phyloP scores from a whole-genome alignment of 768 basidiomycete species.

The Mycena epipterygia region DNA sequence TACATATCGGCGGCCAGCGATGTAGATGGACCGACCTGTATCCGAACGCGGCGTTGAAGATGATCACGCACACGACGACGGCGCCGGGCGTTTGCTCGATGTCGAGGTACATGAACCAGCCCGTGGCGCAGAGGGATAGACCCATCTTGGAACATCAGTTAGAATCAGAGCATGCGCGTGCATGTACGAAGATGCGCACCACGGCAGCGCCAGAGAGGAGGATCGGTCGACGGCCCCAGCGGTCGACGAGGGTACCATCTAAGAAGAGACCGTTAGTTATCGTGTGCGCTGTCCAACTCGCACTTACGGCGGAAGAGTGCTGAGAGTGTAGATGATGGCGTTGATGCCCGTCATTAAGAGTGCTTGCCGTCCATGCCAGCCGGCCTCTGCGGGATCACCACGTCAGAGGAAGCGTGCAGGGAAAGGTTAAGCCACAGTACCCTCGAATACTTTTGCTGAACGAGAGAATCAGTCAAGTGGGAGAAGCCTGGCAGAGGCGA shows the following conservation, averaged over 20 bases:
- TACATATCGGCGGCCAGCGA: not conserved
- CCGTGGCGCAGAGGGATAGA: conserved; percentile 80
- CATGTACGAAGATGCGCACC: conserved; percentile 53
- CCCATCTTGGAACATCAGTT: conserved; percentile 72
- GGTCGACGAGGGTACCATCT: conserved; percentile 96
- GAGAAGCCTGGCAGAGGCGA: conserved; percentile 27
- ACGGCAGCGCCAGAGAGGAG: conserved; percentile 87
- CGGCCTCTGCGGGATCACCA: conserved; percentile 72
- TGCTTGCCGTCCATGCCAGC: conserved; percentile 95
- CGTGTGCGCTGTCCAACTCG: conserved; percentile 11
- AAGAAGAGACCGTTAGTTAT: conserved; percentile 8
- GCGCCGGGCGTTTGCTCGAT: conserved; percentile 86
- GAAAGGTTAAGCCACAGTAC: not conserved
- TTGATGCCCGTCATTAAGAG: conserved; percentile 97
- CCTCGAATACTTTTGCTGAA: conserved; percentile 5
- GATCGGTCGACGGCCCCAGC: conserved; percentile 89
- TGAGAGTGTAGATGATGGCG: conserved; percentile 81
- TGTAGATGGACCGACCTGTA: conserved; percentile 68
- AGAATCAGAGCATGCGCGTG: not conserved
- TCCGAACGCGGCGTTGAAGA: conserved; percentile 95
- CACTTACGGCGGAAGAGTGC: conserved; percentile 84
- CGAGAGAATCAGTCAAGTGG: conserved; percentile 43
- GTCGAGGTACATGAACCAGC: conserved; percentile 96
- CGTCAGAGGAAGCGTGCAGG: not conserved
- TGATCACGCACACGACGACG: conserved; percentile 89